phyloP scores from a whole-genome alignment of 2,329 filamentous ascomycete species.

The Sclerotinia minor region DNA sequence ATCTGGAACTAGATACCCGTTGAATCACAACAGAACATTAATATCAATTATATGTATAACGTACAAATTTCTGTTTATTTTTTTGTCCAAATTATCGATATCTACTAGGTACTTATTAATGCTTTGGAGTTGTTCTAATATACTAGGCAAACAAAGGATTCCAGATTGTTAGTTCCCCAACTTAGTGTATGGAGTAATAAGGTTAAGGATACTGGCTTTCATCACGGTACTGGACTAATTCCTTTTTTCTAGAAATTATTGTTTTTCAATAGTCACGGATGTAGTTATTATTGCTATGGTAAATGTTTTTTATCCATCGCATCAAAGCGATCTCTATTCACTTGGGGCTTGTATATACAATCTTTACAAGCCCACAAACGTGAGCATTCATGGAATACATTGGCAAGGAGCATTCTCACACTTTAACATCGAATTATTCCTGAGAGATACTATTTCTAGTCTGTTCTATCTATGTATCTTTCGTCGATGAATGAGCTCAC shows the following conservation, averaged over 20 bases:
- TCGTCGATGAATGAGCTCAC: not conserved
- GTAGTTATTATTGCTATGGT: not conserved
- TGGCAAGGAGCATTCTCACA: slow-evolving; percentile 19
- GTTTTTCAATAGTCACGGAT: not conserved
- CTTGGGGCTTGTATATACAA: slow-evolving; percentile 33
- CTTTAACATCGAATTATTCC: slow-evolving; percentile 4
- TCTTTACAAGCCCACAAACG: slow-evolving; percentile 19
- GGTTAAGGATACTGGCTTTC: not conserved
- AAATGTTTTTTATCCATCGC: not conserved
- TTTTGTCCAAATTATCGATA: not conserved
- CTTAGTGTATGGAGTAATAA: not conserved
- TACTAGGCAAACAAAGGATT: too few relatives aligned
- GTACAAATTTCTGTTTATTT: not conserved
- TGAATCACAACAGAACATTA: not conserved
- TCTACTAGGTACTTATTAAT: not conserved
- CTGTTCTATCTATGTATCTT: not conserved
- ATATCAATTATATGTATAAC: not conserved
- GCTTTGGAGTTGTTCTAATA: not conserved
- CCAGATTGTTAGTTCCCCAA: not conserved
- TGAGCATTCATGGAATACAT: too few relatives aligned
- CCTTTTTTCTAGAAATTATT: not conserved
- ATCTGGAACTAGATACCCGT: not conserved
- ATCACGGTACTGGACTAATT: not conserved
- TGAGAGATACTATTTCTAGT: not conserved
- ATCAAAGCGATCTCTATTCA: slow-evolving; percentile 35